Percentiles rank a stretch among this genome's conserved stretches.
phyloP scores from a whole-genome alignment of 169 alveolate species.

The Hammondia hammondi region DNA sequence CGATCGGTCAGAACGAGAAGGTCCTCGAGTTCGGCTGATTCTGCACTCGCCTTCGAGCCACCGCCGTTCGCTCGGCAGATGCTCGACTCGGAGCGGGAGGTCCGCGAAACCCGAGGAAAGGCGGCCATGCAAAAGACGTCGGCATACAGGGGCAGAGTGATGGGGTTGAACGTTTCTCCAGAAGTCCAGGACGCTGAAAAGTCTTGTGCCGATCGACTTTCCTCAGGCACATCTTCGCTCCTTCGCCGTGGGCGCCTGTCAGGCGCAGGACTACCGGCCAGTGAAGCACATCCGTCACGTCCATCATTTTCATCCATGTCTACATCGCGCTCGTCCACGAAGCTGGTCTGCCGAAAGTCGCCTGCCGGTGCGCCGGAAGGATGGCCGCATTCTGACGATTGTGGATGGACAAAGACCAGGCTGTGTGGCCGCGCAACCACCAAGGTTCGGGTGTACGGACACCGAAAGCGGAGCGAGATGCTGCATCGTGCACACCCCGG shows the following conservation, averaged over 20 bases:
- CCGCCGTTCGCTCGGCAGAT: neutral
- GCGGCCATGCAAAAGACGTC: conserved; percentile 9
- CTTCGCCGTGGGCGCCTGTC: too few relatives aligned
- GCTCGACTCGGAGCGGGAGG: neutral
- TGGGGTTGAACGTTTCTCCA: neutral
- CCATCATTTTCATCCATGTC: neutral
- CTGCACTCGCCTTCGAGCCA: neutral
- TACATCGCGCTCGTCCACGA: neutral
- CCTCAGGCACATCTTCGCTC: neutral
- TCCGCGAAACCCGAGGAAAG: neutral
- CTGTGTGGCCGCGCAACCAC: conserved; percentile 1
- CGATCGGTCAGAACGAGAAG: neutral
- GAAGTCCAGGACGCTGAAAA: neutral
- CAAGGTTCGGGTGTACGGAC: conserved; percentile 20
- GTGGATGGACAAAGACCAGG: neutral
- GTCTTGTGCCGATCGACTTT: neutral
- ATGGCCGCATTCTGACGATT: neutral
- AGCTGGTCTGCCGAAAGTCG: neutral
- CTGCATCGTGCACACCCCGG: neutral
- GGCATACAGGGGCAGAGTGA: neutral
- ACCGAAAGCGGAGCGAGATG: neutral
- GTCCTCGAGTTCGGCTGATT: neutral
- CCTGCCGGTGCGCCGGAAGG: neutral
- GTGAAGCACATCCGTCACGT: neutral
- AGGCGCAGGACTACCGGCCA: too few relatives aligned